These are phyloP conservation scores for Globisporangium parvum DNA, from an alignment of 352 stramenopile genomes.

Conservation along the genomic window DNA sequence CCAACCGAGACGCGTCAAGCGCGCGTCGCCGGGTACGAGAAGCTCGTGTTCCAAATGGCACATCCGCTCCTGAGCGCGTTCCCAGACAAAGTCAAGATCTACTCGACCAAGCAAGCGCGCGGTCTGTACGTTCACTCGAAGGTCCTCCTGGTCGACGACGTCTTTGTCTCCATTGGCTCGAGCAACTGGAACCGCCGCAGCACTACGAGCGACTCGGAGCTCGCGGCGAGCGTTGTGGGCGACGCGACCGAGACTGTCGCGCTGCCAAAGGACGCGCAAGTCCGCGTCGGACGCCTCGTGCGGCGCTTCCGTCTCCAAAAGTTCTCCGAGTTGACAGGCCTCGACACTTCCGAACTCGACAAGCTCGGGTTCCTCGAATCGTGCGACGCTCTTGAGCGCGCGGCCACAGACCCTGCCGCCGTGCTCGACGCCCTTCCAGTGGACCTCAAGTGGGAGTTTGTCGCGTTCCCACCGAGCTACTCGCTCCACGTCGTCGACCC, in stretches of 20 bases:
- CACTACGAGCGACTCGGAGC: slow-evolving; percentile 64
- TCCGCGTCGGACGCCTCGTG: slow-evolving; percentile 35
- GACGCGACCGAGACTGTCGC: slow-evolving; percentile 2
- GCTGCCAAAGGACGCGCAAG: slow-evolving; percentile 16
- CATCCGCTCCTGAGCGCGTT: slow-evolving; percentile 39
- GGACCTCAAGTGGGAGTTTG: slow-evolving; percentile 23
- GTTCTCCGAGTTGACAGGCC: slow-evolving; percentile 41
- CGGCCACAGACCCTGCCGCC: slow-evolving; percentile 5
- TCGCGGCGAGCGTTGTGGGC: slow-evolving; percentile 51
- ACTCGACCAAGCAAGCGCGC: slow-evolving; percentile 38
- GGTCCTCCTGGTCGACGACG: slow-evolving; percentile 79
- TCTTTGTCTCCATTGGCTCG: slow-evolving; percentile 79
- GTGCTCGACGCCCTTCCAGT: slow-evolving; percentile 36
- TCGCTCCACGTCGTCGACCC: slow-evolving; percentile 34
- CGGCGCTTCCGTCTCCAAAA: slow-evolving; percentile 47
- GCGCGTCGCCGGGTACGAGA: slow-evolving; percentile 44
- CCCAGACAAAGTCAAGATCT: slow-evolving; percentile 51
- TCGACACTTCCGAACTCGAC: slow-evolving; percentile 12
- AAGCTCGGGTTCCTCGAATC: slow-evolving; percentile 14
- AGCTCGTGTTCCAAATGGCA: slow-evolving; percentile 63
- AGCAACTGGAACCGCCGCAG: slow-evolving; percentile 91
- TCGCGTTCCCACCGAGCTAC: slow-evolving; percentile 25
- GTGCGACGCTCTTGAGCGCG: slow-evolving; percentile 27
- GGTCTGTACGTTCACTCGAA: slow-evolving; percentile 80
- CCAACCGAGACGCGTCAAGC: slow-evolving; percentile 23